phyloP scores from a whole-genome alignment of 2,329 filamentous ascomycete species.

The Pyrenophora seminiperda region DNA sequence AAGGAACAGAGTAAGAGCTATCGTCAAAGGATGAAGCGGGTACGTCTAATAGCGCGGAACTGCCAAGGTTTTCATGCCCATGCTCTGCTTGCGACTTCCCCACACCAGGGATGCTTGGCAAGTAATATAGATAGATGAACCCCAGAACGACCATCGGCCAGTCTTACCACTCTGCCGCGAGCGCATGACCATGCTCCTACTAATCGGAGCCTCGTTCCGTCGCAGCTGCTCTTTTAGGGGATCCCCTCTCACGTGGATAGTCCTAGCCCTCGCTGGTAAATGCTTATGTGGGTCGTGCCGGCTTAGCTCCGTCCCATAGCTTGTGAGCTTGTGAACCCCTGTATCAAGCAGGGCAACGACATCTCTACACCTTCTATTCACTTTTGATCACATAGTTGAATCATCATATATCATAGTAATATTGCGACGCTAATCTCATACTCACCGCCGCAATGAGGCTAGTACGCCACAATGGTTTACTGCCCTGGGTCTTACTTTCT shows the following conservation, averaged over 20 bases:
- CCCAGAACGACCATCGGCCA: neutral
- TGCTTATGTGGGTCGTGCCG: conserved; percentile 3
- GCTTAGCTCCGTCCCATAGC: conserved; percentile 19
- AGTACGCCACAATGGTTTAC: neutral
- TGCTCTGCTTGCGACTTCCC: too few species aligned
- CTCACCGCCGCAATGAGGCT: conserved; percentile 16
- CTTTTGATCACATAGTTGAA: neutral
- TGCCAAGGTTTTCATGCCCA: too few species aligned
- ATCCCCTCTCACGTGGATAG: neutral
- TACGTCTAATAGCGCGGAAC: too few species aligned
- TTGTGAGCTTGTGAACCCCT: neutral
- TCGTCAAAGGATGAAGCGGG: conserved; percentile 56
- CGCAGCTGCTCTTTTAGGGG: too few species aligned
- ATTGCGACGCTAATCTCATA: neutral
- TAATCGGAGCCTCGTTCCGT: too few species aligned
- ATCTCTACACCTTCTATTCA: neutral
- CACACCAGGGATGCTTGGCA: conserved; percentile 19
- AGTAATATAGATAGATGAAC: conserved; percentile 23
- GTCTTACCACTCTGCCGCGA: neutral
- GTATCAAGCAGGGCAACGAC: neutral
- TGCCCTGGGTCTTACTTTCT: conserved; percentile 15
- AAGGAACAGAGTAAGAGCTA: conserved; percentile 70
- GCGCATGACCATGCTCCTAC: neutral
- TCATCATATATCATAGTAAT: neutral
- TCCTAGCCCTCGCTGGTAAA: conserved; percentile 4